These are phyloP conservation scores for Teunomyces gatunensis DNA, from an alignment of 805 yeast species.

Conservation along the genomic window DNA sequence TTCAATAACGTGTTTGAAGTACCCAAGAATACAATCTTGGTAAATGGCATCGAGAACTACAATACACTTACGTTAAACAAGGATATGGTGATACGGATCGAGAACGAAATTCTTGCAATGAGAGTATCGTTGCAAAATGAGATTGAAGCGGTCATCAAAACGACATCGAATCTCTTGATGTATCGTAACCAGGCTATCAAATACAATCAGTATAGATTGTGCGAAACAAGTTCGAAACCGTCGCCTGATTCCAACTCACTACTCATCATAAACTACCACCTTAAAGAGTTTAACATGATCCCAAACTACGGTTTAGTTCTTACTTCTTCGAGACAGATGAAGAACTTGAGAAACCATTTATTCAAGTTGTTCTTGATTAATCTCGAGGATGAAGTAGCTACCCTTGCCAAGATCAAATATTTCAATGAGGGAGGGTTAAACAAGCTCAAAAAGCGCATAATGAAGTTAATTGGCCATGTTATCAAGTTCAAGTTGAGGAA, in stretches of 20 bases:
- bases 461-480: slow-evolving; percentile 25
- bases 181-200: slow-evolving; percentile 25
- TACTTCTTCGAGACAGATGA: slow-evolving; percentile 19
- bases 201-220: slow-evolving; percentile 30
- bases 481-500: slow-evolving; percentile 27
- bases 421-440: slow-evolving; percentile 25
- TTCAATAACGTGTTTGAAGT: slow-evolving; percentile 20
- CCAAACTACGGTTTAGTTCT: slow-evolving; percentile 34
- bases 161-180: slow-evolving; percentile 18
- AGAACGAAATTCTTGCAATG: slow-evolving; percentile 27
- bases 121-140: slow-evolving; percentile 30
- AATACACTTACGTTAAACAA: slow-evolving; percentile 18
- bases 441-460: slow-evolving; percentile 25
- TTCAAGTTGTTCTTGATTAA: slow-evolving; percentile 37
- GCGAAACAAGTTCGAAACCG: slow-evolving; percentile 16
- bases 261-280: slow-evolving; percentile 17
- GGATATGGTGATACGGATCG: slow-evolving; percentile 19
- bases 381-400: slow-evolving; percentile 37
- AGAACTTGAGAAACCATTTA: slow-evolving; percentile 29
- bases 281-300: slow-evolving; percentile 31
- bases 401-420: slow-evolving; percentile 35
- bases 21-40: slow-evolving; percentile 24
- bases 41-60: slow-evolving; percentile 30
- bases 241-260: slow-evolving; percentile 8
- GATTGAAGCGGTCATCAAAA: slow-evolving; percentile 25